These are phyloP conservation scores for Gonium pectorale DNA, from an alignment of 139 green algal genomes.

Conservation along the genomic window DNA sequence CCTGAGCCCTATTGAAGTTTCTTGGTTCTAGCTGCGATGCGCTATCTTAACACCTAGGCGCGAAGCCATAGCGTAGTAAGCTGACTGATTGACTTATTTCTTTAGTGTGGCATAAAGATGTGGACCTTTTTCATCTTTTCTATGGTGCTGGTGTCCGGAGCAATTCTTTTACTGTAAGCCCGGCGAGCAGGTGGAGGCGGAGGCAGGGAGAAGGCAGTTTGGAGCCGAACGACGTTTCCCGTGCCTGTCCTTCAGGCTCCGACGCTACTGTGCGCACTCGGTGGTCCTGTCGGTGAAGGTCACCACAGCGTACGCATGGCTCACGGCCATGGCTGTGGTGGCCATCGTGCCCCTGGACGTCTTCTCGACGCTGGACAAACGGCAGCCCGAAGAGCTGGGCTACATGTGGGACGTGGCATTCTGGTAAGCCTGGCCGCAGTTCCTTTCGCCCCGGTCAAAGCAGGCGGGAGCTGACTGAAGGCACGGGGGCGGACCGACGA, in stretches of 20 bases:
- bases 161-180: conserved; percentile 55
- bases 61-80: no score
- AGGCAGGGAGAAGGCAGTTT: not conserved
- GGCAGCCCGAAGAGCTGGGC: conserved; percentile 44
- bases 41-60: no score
- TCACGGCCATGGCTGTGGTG: conserved; percentile 87
- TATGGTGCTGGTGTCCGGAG: conserved; percentile 39
- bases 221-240: not conserved
- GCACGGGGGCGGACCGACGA: no score
- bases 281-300: conserved; percentile 64
- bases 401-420: conserved; percentile 82
- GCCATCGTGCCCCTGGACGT: conserved; percentile 90
- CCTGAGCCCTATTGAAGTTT: no score
- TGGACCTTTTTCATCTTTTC: conserved; percentile 63
- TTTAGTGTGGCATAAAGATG: no score
- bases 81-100: no score
- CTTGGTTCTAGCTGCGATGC: no score
- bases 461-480: not conserved
- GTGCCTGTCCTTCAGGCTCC: conserved; percentile 51
- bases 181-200: not conserved
- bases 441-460: not conserved
- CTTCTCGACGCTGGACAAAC: conserved; percentile 64
- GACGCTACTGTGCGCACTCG: conserved; percentile 70
- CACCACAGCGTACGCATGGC: conserved; percentile 80
- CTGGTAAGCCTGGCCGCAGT: conserved; percentile 61